Evolutionary conservation across 768 basidiomycete genomes (phyloP).

Genomic region (Serpula lacrymans): DNA sequence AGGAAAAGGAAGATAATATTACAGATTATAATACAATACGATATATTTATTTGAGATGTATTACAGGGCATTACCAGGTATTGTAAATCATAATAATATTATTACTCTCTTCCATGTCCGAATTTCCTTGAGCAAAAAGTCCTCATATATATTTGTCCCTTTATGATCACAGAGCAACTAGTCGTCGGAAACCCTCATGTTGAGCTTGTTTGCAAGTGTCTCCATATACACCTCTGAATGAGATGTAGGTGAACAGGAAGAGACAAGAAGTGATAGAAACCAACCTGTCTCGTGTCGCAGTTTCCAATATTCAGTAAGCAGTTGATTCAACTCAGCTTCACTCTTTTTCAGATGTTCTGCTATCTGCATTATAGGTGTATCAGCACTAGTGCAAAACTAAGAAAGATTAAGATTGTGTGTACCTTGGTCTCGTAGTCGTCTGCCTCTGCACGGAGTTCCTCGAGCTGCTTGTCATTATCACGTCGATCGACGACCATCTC

Average conservation of each 20-base stretch:
- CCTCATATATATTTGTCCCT: no score
- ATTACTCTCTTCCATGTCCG: no score
- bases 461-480: conserved; percentile 75
- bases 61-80: no score
- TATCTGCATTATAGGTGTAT: conserved; percentile 47
- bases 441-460: conserved; percentile 70
- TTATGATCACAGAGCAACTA: no score
- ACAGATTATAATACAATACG: conserved; percentile 6
- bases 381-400: background rate
- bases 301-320: conserved; percentile 82
- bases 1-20: conserved; percentile 28
- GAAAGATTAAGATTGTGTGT: background rate
- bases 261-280: conserved; percentile 8
- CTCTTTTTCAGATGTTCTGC: conserved; percentile 69
- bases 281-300: conserved; percentile 74
- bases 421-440: conserved; percentile 69
- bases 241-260: conserved; percentile 5
- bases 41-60: no score
- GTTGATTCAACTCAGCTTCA: conserved; percentile 75
- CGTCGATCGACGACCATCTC: conserved; percentile 73
- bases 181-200: conserved; percentile 43
- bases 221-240: conserved; percentile 80
- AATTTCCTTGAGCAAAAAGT: no score
- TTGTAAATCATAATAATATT: conserved; percentile 4
- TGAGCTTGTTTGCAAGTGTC: conserved; percentile 77